Conservation (phyloP, 768 basidiomycete species). For the Chalciporus chontae region DNA sequence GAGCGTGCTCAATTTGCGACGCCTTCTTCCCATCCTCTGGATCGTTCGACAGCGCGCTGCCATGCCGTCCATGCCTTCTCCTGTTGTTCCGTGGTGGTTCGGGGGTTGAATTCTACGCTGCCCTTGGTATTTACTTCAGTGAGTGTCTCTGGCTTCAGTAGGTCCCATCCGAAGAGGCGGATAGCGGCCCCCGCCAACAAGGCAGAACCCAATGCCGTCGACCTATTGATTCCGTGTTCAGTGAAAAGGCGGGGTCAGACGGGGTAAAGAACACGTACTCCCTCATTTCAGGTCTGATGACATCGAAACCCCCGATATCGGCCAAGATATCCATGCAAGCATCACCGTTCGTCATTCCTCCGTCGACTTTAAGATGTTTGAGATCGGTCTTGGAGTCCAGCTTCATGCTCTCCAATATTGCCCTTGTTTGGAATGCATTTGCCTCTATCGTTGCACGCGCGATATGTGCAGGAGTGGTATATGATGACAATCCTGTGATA, state of each 20-base stretch:
- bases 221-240: slow-evolving; percentile 42
- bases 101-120: slow-evolving; percentile 64
- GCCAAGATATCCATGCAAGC: slow-evolving; percentile 83
- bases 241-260: background rate
- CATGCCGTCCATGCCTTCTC: slow-evolving; percentile 73
- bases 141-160: slow-evolving; percentile 78
- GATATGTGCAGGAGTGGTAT: slow-evolving; percentile 90
- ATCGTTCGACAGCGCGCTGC: slow-evolving; percentile 85
- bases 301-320: slow-evolving; percentile 87
- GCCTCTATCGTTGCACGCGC: slow-evolving; percentile 95
- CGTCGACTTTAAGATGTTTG: slow-evolving; percentile 90
- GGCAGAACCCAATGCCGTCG: slow-evolving; percentile 93
- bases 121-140: slow-evolving; percentile 84
- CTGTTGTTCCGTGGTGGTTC: slow-evolving; percentile 48
- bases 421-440: slow-evolving; percentile 93
- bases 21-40: slow-evolving; percentile 76
- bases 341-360: slow-evolving; percentile 97
- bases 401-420: slow-evolving; percentile 94
- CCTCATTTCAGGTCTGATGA: slow-evolving; percentile 93
- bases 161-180: slow-evolving; percentile 87
- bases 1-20: slow-evolving; percentile 24
- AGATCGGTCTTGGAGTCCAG: slow-evolving; percentile 79
- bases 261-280: slow-evolving; percentile 55
- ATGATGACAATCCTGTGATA: slow-evolving; percentile 65
- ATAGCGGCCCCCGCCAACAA: slow-evolving; percentile 90